phyloP scores from a whole-genome alignment of 257 asterid genomes.

The Capsicum rhomboideum region DNA sequence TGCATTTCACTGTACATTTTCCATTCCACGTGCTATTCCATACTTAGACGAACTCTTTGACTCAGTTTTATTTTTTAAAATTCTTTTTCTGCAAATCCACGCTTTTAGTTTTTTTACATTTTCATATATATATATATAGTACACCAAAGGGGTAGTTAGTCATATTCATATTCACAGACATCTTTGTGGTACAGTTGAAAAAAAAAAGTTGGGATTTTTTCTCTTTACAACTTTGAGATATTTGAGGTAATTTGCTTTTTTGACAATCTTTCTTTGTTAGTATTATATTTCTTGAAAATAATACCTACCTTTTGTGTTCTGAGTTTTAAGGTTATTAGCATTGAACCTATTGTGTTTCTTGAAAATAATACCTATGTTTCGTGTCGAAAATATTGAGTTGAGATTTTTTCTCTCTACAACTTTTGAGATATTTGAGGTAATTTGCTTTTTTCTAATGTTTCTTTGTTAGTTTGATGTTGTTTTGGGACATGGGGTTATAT shows the following conservation, averaged over 20 bases:
- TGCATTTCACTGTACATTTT: not conserved
- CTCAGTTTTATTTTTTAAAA: not conserved
- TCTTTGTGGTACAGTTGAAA: not conserved
- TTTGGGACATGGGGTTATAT: not conserved
- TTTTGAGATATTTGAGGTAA: not conserved
- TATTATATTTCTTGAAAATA: too few species aligned
- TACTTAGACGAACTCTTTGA: conserved; percentile 19
- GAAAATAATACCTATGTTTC: not conserved
- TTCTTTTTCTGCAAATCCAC: not conserved
- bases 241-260: not conserved
- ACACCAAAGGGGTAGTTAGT: not conserved
- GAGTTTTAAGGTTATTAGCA: not conserved
- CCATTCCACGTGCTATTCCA: conserved; percentile 31
- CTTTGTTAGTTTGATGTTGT: not conserved
- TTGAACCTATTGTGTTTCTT: not conserved
- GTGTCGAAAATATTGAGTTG: not conserved
- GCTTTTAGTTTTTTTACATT: not conserved
- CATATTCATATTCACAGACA: not conserved
- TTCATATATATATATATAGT: not conserved
- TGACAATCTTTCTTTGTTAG: not conserved
- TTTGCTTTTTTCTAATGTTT: not conserved
- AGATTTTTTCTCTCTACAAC: not conserved
- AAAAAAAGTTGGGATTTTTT: not conserved
- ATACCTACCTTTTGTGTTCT: too few species aligned
- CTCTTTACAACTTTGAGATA: not conserved